A percentile compares a stretch with the other conserved stretches of the same genome.
Evolutionary conservation across 805 yeast species (phyloP).

Genomic region (Metschnikowia matae): DNA sequence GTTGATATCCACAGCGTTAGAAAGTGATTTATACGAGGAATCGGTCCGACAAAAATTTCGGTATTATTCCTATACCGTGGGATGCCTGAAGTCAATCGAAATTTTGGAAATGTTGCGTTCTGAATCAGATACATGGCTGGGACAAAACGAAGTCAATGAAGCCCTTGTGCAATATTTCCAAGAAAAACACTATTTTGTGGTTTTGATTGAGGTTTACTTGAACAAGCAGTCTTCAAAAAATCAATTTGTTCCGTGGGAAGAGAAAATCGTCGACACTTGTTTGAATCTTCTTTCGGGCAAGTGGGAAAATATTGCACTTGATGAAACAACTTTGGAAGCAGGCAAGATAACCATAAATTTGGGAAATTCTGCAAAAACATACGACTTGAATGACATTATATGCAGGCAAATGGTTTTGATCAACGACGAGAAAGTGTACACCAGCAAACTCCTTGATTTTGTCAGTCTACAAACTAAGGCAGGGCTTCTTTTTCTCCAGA

Average conservation of each 20-base stretch:
- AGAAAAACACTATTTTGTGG: background rate
- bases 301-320: background rate
- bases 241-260: constrained; percentile 6
- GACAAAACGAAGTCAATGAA: constrained; percentile 9
- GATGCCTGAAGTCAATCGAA: background rate
- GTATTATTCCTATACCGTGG: constrained; percentile 5
- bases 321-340: background rate
- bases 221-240: constrained; percentile 10
- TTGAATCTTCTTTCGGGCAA: constrained; percentile 8
- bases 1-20: constrained; percentile 8
- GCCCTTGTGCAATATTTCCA: constrained; percentile 13
- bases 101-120: constrained; percentile 3
- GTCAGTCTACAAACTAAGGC: constrained; percentile 25
- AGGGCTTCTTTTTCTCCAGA: constrained; percentile 30
- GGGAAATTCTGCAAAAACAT: background rate
- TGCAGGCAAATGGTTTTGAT: constrained; percentile 16
- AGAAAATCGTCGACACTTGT: constrained; percentile 8
- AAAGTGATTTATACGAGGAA: background rate
- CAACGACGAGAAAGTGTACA: constrained; percentile 23
- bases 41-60: constrained; percentile 5
- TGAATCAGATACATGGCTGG: constrained; percentile 13
- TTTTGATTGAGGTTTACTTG: constrained; percentile 7
- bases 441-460: constrained; percentile 30
- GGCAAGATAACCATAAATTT: background rate
- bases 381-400: constrained; percentile 8